phyloP scores from a whole-genome alignment of 805 yeast genomes.

The Cyberlindnera euphorbiiphila region DNA sequence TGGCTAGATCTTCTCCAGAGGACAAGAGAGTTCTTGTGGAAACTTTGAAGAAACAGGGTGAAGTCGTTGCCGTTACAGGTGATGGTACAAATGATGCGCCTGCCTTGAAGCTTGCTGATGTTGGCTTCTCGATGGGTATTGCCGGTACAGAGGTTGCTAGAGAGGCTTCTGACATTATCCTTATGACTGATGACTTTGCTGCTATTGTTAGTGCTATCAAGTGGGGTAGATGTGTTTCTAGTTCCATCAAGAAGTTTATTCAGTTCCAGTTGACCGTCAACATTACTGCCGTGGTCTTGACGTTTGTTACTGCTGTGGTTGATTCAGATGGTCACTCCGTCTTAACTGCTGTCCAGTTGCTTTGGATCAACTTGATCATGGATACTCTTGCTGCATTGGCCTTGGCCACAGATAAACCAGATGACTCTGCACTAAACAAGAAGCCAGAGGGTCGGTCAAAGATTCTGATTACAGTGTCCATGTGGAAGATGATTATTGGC shows the following conservation, averaged over 20 bases:
- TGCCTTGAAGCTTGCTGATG: conserved; percentile 93
- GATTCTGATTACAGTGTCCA: conserved; percentile 80
- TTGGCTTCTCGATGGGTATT: conserved; percentile 98
- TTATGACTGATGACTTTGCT: conserved; percentile 91
- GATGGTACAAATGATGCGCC: conserved; percentile 99
- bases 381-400: conserved; percentile 98
- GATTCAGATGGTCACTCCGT: conserved; percentile 78
- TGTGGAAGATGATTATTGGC: conserved; percentile 98
- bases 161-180: conserved; percentile 90
- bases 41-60: conserved; percentile 72
- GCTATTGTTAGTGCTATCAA: conserved; percentile 95
- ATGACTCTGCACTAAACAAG: conserved; percentile 69
- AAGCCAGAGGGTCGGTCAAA: conserved; percentile 80
- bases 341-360: conserved; percentile 91
- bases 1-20: conserved; percentile 95
- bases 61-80: conserved; percentile 98
- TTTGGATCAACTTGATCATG: conserved; percentile 98
- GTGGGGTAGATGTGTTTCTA: conserved; percentile 98
- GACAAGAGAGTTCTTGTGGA: conserved; percentile 88
- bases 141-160: conserved; percentile 98
- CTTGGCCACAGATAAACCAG: conserved; percentile 95
- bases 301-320: conserved; percentile 91
- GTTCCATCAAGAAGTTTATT: conserved; percentile 89
- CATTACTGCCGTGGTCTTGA: conserved; percentile 90
- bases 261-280: conserved; percentile 97